phyloP scores from a whole-genome alignment of 768 basidiomycete species.

The Podaxis carcinomalis region DNA sequence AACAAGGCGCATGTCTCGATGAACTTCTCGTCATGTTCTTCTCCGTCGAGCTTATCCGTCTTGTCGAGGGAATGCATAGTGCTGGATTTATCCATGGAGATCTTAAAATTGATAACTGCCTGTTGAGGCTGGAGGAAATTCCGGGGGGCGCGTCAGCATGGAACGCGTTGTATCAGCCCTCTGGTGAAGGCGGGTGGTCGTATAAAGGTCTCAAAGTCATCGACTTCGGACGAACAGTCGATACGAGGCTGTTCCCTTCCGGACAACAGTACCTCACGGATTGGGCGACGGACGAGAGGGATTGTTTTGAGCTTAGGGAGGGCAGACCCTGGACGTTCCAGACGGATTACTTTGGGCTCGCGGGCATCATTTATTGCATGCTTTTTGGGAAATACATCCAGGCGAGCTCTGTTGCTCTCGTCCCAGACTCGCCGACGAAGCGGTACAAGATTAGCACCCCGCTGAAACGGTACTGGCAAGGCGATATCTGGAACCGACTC shows the following conservation, averaged over 20 bases:
- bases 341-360: conserved; percentile 95
- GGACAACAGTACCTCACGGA: conserved; percentile 82
- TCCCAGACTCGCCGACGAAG: conserved; percentile 25
- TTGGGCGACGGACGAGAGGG: conserved; percentile 85
- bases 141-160: conserved; percentile 67
- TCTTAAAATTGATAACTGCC: conserved; percentile 98
- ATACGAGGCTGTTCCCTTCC: conserved; percentile 74
- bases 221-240: conserved; percentile 96
- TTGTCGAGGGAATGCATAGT: conserved; percentile 77
- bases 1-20: conserved; percentile 79
- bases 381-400: conserved; percentile 96
- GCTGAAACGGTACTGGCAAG: conserved; percentile 96
- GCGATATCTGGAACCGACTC: conserved; percentile 74
- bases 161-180: conserved; percentile 70
- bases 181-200: conserved; percentile 81
- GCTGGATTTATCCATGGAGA: conserved; percentile 95
- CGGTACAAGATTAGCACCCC: conserved; percentile 67
- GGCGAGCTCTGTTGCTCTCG: conserved; percentile 46
- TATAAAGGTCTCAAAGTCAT: conserved; percentile 89
- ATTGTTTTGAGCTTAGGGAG: conserved; percentile 89
- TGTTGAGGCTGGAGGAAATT: conserved; percentile 86
- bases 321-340: conserved; percentile 88
- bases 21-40: conserved; percentile 96
- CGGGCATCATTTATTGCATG: conserved; percentile 92
- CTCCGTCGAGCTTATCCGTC: conserved; percentile 80